Conservation (phyloP, 1,284 basidiomycete genomes). For the Ganoderma sinense region DNA sequence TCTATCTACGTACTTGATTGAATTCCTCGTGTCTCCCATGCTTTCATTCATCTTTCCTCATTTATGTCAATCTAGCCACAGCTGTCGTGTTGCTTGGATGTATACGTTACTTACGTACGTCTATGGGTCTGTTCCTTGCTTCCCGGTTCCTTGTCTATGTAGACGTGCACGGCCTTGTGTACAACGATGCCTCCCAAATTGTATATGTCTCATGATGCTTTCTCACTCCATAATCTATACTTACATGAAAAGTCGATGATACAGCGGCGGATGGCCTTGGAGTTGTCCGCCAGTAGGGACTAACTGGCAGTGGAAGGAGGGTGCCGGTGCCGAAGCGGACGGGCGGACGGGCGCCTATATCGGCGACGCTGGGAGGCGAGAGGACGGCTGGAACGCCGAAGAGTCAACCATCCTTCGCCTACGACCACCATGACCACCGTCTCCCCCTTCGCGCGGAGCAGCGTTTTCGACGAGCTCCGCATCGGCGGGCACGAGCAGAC, state of each 20-base stretch:
- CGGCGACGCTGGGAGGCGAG: slow-evolving; percentile 9
- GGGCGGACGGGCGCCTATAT: slow-evolving; percentile 12
- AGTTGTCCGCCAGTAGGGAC: background rate
- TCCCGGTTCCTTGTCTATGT: background rate
- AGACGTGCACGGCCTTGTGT: background rate
- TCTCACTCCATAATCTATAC: background rate
- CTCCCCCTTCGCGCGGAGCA: slow-evolving; percentile 83
- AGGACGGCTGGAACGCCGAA: slow-evolving; percentile 4
- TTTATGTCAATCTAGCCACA: background rate
- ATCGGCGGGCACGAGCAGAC: slow-evolving; percentile 81
- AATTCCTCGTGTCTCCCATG: background rate
- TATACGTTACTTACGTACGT: background rate
- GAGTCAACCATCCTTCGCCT: slow-evolving; percentile 12
- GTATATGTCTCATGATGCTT: background rate
- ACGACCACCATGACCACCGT: slow-evolving; percentile 60
- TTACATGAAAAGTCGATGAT: background rate
- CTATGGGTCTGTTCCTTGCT: background rate
- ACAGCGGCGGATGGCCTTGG: background rate
- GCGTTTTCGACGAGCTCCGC: slow-evolving; percentile 77
- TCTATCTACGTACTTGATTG: background rate
- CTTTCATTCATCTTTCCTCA: background rate
- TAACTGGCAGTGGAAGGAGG: background rate
- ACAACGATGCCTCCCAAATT: background rate
- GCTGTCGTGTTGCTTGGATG: slow-evolving; percentile 5
- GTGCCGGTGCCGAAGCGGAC: background rate